A percentile compares a stretch with the other conserved stretches of the same genome.
phyloP scores from a whole-genome alignment of 2,329 filamentous ascomycete species.

The Talaromyces marneffei region DNA sequence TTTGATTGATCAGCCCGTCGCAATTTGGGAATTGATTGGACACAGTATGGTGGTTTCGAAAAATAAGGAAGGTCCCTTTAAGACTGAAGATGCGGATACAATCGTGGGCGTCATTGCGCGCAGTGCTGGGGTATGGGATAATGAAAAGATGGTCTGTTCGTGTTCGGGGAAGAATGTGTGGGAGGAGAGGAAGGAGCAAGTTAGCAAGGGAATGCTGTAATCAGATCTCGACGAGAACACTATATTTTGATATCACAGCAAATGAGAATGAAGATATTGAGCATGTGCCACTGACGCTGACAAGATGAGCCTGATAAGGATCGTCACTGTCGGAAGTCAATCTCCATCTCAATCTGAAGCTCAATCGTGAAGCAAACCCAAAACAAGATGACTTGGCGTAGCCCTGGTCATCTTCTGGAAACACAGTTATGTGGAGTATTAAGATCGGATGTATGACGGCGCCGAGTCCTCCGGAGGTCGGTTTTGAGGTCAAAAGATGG shows the following conservation, averaged over 20 bases:
- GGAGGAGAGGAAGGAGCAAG: constrained; percentile 91
- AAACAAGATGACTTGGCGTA: background rate
- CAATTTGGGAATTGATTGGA: constrained; percentile 95
- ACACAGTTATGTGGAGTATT: too few relatives aligned
- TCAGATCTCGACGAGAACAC: background rate
- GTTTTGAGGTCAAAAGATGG: background rate
- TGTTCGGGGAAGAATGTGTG: constrained; percentile 97
- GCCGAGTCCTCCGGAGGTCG: background rate
- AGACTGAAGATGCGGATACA: constrained; percentile 74
- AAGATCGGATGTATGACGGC: background rate
- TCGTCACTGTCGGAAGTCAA: background rate
- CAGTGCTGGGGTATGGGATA: constrained; percentile 97
- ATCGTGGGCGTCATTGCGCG: constrained; percentile 89
- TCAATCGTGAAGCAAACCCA: background rate
- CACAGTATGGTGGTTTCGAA: constrained; percentile 82
- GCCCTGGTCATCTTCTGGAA: background rate
- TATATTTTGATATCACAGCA: background rate
- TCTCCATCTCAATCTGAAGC: background rate
- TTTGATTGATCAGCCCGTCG: constrained; percentile 74
- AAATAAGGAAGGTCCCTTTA: constrained; percentile 53
- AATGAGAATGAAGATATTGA: background rate
- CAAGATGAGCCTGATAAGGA: background rate
- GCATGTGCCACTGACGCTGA: background rate
- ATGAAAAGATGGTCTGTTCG: constrained; percentile 96
- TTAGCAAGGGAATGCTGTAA: constrained; percentile 75